Evolutionary conservation across 2,329 filamentous ascomycete genomes (phyloP).

Genomic region (Exophiala dermatitidis): DNA sequence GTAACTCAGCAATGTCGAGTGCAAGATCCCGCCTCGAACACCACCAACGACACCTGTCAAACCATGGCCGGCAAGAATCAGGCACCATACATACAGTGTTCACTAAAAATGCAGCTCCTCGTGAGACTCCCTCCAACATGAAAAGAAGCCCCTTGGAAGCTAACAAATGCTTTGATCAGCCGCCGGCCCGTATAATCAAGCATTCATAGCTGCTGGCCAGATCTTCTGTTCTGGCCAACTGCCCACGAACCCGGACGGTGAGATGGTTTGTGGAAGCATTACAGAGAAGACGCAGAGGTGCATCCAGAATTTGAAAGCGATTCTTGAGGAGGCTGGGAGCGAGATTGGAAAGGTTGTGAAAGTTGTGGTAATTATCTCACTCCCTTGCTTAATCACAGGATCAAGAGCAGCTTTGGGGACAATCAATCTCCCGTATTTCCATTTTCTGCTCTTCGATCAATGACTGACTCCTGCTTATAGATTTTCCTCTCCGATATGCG

Average conservation of each 20-base stretch:
- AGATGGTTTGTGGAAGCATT: neutral
- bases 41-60: neutral
- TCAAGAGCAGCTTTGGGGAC: too few relatives aligned
- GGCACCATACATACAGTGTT: neutral
- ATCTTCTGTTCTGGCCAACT: neutral
- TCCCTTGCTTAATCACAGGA: too few relatives aligned
- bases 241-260: neutral
- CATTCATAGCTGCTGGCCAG: neutral
- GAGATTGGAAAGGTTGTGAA: neutral
- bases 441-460: too few relatives aligned
- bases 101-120: neutral
- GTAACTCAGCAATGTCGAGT: neutral
- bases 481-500: slow-evolving; percentile 91
- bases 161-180: neutral
- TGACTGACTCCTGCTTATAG: slow-evolving; percentile 24
- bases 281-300: neutral
- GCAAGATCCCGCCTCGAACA: neutral
- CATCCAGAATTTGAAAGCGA: neutral
- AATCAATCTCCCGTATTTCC: too few relatives aligned
- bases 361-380: neutral
- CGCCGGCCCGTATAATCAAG: neutral
- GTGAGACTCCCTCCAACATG: neutral
- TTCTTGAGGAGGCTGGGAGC: neutral
- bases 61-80: neutral
- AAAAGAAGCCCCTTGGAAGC: too few relatives aligned